A percentile compares a stretch with the other conserved stretches of the same genome.
These are phyloP conservation scores for Paramecium bursaria DNA, from an alignment of 73 alveolate species.

Conservation along the genomic window DNA sequence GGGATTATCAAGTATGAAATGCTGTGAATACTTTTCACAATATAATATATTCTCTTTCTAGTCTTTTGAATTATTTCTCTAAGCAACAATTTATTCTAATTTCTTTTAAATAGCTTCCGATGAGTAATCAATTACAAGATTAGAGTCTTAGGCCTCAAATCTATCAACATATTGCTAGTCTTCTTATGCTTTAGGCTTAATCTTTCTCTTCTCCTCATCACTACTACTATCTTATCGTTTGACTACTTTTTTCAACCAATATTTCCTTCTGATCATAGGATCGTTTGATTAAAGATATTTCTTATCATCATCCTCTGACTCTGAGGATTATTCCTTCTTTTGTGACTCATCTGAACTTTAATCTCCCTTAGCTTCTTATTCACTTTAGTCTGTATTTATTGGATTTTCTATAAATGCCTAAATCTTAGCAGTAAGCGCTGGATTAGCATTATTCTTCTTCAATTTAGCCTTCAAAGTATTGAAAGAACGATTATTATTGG, in stretches of 20 bases:
- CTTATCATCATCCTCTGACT: slow-evolving; percentile 50
- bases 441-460: background rate
- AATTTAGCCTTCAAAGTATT: slow-evolving; percentile 16
- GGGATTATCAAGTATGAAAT: slow-evolving; percentile 29
- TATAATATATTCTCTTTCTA: slow-evolving; percentile 4
- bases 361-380: background rate
- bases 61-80: background rate
- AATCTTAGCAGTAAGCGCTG: slow-evolving; percentile 4
- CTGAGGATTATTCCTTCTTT: slow-evolving; percentile 39
- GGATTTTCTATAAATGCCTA: slow-evolving; percentile 22
- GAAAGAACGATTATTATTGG: slow-evolving; percentile 10
- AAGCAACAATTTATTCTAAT: slow-evolving; percentile 34
- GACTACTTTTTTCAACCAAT: slow-evolving; percentile 46
- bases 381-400: slow-evolving; percentile 24
- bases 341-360: slow-evolving; percentile 1
- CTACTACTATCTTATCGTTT: background rate
- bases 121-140: slow-evolving; percentile 8
- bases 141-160: slow-evolving; percentile 27
- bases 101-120: slow-evolving; percentile 30
- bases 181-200: background rate
- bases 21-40: slow-evolving; percentile 21
- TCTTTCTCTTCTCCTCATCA: too few relatives aligned
- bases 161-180: slow-evolving; percentile 11
- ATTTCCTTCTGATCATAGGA: slow-evolving; percentile 54
- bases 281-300: slow-evolving; percentile 27